Evolutionary conservation across 352 stramenopile genomes (phyloP).

Genomic region (Phytophthora capsici): DNA sequence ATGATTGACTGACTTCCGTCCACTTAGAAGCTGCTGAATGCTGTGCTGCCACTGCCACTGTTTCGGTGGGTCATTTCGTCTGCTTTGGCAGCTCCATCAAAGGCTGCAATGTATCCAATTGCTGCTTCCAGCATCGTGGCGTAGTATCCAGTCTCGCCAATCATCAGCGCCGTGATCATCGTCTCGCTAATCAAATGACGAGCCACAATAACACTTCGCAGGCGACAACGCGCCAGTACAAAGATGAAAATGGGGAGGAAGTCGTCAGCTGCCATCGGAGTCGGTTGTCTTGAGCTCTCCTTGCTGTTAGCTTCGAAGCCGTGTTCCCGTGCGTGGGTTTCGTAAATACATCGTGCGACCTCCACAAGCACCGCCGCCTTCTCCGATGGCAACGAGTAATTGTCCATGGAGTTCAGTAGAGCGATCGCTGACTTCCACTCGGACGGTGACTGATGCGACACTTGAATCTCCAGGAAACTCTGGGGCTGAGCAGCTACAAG

Average conservation of each 20-base stretch:
- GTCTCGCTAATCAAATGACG: conserved; percentile 78
- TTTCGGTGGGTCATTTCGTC: conserved; percentile 3
- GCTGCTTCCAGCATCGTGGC: conserved; percentile 81
- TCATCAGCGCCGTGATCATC: conserved; percentile 77
- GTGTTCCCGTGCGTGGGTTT: conserved; percentile 64
- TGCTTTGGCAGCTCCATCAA: conserved; percentile 22
- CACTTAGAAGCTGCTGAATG: conserved; percentile 27
- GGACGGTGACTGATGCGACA: conserved; percentile 51
- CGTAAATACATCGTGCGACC: conserved; percentile 77
- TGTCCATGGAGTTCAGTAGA: conserved; percentile 70
- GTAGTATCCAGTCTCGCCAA: conserved; percentile 85
- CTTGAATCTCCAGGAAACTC: conserved; percentile 68
- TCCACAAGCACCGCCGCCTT: conserved; percentile 71
- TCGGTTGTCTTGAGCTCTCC: conserved; percentile 14
- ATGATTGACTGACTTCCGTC: too few relatives aligned
- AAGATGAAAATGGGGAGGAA: conserved; percentile 88
- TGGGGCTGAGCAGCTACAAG: conserved; percentile 54
- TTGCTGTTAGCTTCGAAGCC: conserved; percentile 7
- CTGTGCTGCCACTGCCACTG: conserved; percentile 28
- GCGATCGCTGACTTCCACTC: conserved; percentile 60
- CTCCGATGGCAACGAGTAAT: conserved; percentile 74
- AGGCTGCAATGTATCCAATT: conserved; percentile 71
- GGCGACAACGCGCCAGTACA: conserved; percentile 52
- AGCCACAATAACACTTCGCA: conserved; percentile 66
- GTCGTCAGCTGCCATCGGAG: conserved; percentile 70